Percentiles rank a stretch among this genome's conserved stretches.
These are phyloP conservation scores for Pythium vanterpoolii DNA, from an alignment of 352 stramenopile species.

Conservation along the genomic window DNA sequence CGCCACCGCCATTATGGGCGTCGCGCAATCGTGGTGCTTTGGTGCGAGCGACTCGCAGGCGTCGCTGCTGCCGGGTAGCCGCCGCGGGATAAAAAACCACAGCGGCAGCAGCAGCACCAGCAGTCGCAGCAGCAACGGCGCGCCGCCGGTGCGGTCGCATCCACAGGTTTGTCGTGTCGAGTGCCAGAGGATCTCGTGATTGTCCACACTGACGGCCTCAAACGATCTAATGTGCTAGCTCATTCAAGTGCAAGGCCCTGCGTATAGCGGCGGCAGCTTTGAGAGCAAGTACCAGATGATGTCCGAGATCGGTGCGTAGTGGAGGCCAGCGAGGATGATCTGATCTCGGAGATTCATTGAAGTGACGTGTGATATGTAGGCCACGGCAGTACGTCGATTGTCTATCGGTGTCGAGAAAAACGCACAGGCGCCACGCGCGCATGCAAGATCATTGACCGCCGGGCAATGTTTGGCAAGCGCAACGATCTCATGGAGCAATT, in stretches of 20 bases:
- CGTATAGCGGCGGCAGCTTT: conserved; percentile 67
- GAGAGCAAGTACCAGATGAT: conserved; percentile 85
- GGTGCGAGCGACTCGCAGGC: conserved; percentile 30
- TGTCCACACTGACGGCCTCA: background rate
- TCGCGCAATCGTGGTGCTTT: conserved; percentile 45
- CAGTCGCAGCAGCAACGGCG: conserved; percentile 28
- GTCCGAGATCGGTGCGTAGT: conserved; percentile 70
- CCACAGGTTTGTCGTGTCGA: conserved; percentile 16
- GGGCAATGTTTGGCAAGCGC: conserved; percentile 60
- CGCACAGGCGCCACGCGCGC: conserved; percentile 49
- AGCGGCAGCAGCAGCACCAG: conserved; percentile 34
- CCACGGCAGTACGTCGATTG: conserved; percentile 79
- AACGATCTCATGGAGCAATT: conserved; percentile 88
- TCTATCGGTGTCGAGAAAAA: conserved; percentile 78
- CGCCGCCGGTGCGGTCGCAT: conserved; percentile 25
- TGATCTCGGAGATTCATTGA: background rate
- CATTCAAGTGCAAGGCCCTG: conserved; percentile 68
- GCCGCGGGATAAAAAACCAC: conserved; percentile 28
- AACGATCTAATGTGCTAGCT: no score
- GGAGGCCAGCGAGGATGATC: background rate
- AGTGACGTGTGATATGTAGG: conserved; percentile 37
- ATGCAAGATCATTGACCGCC: conserved; percentile 89
- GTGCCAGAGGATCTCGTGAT: background rate
- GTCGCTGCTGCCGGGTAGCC: conserved; percentile 38
- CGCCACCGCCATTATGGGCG: conserved; percentile 9